Base-by-base conservation (phyloP, 176 grass and related monocot genomes). In the Miscanthus lutarioriparius region DNA sequence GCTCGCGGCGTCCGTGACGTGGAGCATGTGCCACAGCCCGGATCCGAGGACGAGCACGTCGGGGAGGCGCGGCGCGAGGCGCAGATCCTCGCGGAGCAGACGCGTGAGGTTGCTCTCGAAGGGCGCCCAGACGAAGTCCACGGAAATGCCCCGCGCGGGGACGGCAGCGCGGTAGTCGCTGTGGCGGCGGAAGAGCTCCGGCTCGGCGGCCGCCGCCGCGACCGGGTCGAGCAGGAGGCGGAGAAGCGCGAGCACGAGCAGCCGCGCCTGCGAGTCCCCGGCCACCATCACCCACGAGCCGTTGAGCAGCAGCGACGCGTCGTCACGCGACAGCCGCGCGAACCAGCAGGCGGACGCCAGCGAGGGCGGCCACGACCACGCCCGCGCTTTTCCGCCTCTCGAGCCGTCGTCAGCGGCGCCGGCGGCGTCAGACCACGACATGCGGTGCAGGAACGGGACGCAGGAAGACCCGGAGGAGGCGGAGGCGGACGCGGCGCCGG, bases 1-100 rank as follows among this genome's bases (percentile, higher is more conserved):
- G 5, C 54, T 49, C 3, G 69, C n/a, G 4, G 91, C 75, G 40
- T 98, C 88, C 13, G 87, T 90, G 54, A 78, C 75, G 66, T 95
- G 95, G 37, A 98, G 88, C 95, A 98, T 95, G 82, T 98, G 95
- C 95, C 95, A 98, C 61, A 98, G 91, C 14, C 95, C 95, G 8
- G 95, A 93, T 83, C 95, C 95, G 27, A 98, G 80, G 35, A 95
- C 85, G 80, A 98, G 83, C 36, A 98, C 92, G 44, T 98, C 95
- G 13, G 95, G 95, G 26, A 77, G 65, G 10, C 75, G 89, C 0
- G 82, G 84, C 17, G 82, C 81, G 4, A 83, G 84, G 40, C 89
- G 86, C 72, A 95, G 91, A 45, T 94, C 85, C 70, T 86, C 88
- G 73, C 49, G 87, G 47, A 98, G 80, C 64, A 92, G 69, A 11